Evolutionary conservation across 768 basidiomycete genomes (phyloP).

Genomic region (Gelatoporia subvermispora): DNA sequence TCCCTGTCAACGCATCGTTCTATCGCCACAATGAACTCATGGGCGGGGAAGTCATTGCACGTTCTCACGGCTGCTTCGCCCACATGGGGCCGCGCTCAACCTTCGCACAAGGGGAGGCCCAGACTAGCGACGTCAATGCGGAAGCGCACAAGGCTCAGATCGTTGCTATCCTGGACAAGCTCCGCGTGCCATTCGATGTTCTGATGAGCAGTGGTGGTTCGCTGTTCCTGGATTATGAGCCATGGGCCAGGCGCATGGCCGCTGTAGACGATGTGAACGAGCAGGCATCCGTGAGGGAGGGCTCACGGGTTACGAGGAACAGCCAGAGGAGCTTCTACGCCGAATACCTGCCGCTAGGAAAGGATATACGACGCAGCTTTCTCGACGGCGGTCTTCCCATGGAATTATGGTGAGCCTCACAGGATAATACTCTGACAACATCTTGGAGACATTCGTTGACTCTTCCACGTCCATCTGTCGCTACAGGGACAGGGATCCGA

Average conservation of each 20-base stretch:
- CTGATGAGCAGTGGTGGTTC: slow-evolving; percentile 5
- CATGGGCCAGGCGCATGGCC: slow-evolving; percentile 13
- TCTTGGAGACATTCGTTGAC: too few species aligned
- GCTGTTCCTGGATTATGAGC: slow-evolving; percentile 13
- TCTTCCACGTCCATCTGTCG: too few species aligned
- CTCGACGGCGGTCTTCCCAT: too few species aligned
- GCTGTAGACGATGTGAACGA: slow-evolving; percentile 11
- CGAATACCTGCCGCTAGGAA: too few species aligned
- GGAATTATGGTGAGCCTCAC: too few species aligned
- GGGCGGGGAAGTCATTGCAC: background rate
- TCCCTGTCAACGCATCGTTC: slow-evolving; percentile 10
- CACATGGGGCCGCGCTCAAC: slow-evolving; percentile 1
- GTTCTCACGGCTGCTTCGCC: background rate
- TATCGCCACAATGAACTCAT: slow-evolving; percentile 11
- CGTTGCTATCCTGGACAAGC: slow-evolving; percentile 3
- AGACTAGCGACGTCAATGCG: background rate
- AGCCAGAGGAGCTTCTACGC: slow-evolving; percentile 6
- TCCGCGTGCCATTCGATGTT: slow-evolving; percentile 9
- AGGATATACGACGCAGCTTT: too few species aligned
- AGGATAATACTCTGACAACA: too few species aligned
- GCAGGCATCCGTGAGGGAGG: slow-evolving; percentile 4
- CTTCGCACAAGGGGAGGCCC: background rate
- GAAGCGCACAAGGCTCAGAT: slow-evolving; percentile 6
- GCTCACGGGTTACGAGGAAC: slow-evolving; percentile 13
- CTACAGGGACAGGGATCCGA: too few species aligned